Base-by-base conservation (phyloP, 169 alveolate genomes). In the Toxoplasma gondii region DNA sequence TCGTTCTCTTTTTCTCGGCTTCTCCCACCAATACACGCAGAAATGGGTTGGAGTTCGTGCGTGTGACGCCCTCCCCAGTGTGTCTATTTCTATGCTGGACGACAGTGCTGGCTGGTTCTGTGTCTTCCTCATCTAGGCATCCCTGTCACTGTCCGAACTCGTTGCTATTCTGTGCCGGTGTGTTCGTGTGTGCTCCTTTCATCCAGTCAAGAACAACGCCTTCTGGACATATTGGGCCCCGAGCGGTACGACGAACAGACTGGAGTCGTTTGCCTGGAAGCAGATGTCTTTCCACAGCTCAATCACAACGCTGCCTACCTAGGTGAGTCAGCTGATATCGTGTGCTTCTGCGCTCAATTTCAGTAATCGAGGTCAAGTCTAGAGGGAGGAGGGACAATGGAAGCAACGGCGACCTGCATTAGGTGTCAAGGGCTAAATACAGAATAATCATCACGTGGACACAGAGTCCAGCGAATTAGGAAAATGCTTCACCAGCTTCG, bases 261-360 rank as follows among this genome's bases (percentile, higher is more conserved):
- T 27, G 90, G 90, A 12, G 41, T 82, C 5, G 90, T 38, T 38
- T 91, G 94, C 38, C 67, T 91, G 43, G 94, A 91, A 81, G 70
- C 88, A 0, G 94, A 91, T 41, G 74, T 45, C 80, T 91, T 91
- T 36, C 88, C 88, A n/a, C 43, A 91, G 88, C 88, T 69, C 70
- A 74, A 78, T 34, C 74, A 91, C 58, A 91, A 91, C 67, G 94
- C 94, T 31, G 94, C 94, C 7, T 43, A 91, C 53, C n/a, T 91
- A 44, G 94, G 94, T 91, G 90, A 36, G 64, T 34, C 82, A 34
- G 39, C 4, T 34, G 78, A 27, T 27, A 27, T 27, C 78, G 78
- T 12, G 5, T 22, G 16, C 82, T 34, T 69, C 58, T 49, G 58
- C 58, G 58, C 58, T 12, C 22, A 49, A n/a, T n/a, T n/a, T 49